A percentile compares a stretch with the other conserved stretches of the same genome.
These are phyloP conservation scores for Boletus coccyginus DNA, from an alignment of 768 basidiomycete species.

Conservation along the genomic window DNA sequence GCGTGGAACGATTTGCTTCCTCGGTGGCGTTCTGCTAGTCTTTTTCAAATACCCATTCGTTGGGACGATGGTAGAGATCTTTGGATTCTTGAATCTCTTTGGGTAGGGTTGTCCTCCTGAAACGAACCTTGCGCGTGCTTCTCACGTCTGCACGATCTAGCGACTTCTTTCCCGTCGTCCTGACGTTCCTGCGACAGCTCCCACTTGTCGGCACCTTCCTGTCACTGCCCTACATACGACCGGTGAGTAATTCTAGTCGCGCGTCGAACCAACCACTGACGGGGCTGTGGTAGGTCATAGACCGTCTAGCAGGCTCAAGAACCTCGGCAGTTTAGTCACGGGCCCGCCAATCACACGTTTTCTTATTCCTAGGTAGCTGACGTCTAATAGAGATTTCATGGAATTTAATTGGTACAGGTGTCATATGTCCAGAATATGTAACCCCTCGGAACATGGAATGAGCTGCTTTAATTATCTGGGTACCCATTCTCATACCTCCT, in stretches of 20 bases:
- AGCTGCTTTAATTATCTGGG: neutral
- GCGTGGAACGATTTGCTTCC: constrained; percentile 83
- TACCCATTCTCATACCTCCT: constrained; percentile 6
- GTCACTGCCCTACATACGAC: constrained; percentile 82
- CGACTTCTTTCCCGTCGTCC: constrained; percentile 98
- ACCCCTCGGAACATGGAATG: constrained; percentile 1
- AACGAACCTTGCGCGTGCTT: neutral
- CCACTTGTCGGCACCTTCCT: constrained; percentile 88
- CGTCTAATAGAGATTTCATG: constrained; percentile 5
- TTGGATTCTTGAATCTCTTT: constrained; percentile 96
- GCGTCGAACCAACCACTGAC: constrained; percentile 5
- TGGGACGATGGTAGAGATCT: constrained; percentile 90
- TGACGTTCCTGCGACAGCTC: constrained; percentile 94
- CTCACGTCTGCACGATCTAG: constrained; percentile 40
- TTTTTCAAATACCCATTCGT: constrained; percentile 95
- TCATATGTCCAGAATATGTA: neutral
- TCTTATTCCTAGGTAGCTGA: constrained; percentile 7
- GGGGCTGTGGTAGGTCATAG: constrained; percentile 53
- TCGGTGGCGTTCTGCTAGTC: constrained; percentile 88
- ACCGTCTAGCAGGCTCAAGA: constrained; percentile 77
- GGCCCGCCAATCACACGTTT: neutral
- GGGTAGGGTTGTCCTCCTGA: constrained; percentile 51
- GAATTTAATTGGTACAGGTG: constrained; percentile 16
- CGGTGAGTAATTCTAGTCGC: constrained; percentile 44
- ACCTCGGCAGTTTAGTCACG: constrained; percentile 61